These are phyloP conservation scores for Meripilus lineatus DNA, from an alignment of 1,284 basidiomycete genomes.

Conservation along the genomic window DNA sequence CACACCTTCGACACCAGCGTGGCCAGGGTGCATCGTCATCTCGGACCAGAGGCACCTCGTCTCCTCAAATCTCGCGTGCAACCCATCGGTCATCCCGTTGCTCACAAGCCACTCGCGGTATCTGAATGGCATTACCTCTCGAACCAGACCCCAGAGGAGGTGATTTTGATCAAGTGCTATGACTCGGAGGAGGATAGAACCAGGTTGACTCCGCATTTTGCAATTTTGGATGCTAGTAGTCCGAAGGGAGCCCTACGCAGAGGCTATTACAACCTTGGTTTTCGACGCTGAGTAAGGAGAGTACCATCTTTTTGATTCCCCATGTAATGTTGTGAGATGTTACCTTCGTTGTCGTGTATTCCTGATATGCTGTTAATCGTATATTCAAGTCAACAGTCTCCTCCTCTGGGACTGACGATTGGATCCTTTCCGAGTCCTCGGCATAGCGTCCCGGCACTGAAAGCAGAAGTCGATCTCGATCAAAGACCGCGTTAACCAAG, in stretches of 20 bases:
- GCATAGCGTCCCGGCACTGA: no score
- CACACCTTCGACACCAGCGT: constrained; percentile 48
- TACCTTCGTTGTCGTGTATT: no score
- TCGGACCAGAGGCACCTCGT: constrained; percentile 36
- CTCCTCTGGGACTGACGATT: no score
- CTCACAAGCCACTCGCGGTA: constrained; percentile 44
- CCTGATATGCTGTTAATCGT: no score
- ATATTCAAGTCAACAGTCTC: no score
- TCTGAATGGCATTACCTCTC: constrained; percentile 48
- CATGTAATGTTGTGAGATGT: no score
- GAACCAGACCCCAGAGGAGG: constrained; percentile 42
- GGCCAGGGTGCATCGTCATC: constrained; percentile 48
- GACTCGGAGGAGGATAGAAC: constrained; percentile 37
- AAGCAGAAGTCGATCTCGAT: no score
- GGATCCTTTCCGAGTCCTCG: no score
- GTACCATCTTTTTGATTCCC: no score
- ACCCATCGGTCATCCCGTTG: constrained; percentile 40
- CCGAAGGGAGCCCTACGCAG: constrained; percentile 35
- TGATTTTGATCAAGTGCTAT: constrained; percentile 45
- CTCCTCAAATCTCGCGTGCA: constrained; percentile 47
- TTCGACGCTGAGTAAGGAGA: no score
- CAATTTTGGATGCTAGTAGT: constrained; percentile 36
- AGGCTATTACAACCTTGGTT: no score
- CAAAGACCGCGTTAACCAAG: no score
- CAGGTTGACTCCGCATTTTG: constrained; percentile 41